Conservation (phyloP, 1,284 basidiomycete species). For the Gymnopus androsaceus region DNA sequence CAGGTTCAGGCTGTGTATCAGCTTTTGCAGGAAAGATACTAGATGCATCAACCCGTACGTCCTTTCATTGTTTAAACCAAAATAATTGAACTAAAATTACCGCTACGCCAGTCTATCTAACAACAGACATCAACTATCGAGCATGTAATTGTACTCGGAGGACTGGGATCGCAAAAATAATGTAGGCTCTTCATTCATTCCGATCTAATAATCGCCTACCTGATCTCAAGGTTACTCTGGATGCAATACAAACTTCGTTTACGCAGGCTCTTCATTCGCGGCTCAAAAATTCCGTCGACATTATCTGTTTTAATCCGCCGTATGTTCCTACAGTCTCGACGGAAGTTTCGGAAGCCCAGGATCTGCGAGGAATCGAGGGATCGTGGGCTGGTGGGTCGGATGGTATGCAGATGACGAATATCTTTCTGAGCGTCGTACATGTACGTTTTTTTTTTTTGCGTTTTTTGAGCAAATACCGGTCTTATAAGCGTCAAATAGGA, state of each 20-base stretch:
- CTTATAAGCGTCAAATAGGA: conserved; percentile 38
- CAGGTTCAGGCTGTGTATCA: conserved; percentile 92
- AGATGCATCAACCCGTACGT: conserved; percentile 62
- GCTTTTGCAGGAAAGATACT: conserved; percentile 76
- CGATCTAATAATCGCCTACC: conserved; percentile 19
- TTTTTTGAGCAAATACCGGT: background rate
- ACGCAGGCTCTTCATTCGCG: conserved; percentile 58
- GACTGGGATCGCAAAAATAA: conserved; percentile 73
- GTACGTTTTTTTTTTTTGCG: conserved; percentile 46
- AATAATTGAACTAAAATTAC: background rate
- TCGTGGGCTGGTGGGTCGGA: conserved; percentile 77
- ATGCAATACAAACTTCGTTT: conserved; percentile 67
- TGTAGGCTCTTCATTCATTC: conserved; percentile 32
- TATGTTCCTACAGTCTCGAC: conserved; percentile 86
- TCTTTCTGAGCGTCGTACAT: conserved; percentile 64
- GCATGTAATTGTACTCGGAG: conserved; percentile 66
- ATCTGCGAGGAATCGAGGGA: conserved; percentile 49
- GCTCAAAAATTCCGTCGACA: conserved; percentile 66
- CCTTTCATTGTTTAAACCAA: background rate
- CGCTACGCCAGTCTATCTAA: conserved; percentile 67
- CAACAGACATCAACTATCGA: conserved; percentile 87
- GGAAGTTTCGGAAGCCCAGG: conserved; percentile 60
- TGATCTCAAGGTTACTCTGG: conserved; percentile 55
- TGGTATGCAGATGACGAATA: conserved; percentile 82
- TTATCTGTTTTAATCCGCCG: conserved; percentile 95